phyloP scores from a whole-genome alignment of 768 basidiomycete species.

The Kwoniella newhampshirensis region DNA sequence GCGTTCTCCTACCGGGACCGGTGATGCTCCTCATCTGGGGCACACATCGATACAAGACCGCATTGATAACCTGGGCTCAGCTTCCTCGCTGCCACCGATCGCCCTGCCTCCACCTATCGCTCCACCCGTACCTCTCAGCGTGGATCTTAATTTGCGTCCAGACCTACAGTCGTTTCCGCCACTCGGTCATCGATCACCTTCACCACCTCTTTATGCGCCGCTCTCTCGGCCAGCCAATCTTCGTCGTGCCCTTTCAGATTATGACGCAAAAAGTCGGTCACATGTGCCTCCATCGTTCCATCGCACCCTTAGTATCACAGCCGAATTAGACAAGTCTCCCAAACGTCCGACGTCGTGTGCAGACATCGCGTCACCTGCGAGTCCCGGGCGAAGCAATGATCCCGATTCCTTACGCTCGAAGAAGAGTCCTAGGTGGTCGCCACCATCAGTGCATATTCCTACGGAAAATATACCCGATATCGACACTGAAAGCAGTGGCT shows the following conservation, averaged over 20 bases:
- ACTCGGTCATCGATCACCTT: constrained; percentile 7
- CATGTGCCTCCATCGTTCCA: constrained; percentile 14
- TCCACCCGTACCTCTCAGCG: constrained; percentile 1
- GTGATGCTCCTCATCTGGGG: too few species aligned
- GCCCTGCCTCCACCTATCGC: constrained; percentile 20
- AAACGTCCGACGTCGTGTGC: constrained; percentile 22
- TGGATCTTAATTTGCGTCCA: neutral
- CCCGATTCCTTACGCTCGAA: constrained; percentile 2
- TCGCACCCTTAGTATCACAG: constrained; percentile 24
- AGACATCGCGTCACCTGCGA: constrained; percentile 16
- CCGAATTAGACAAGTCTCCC: constrained; percentile 28
- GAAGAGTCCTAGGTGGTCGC: constrained; percentile 31
- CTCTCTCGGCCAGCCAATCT: constrained; percentile 30
- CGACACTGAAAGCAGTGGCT: neutral
- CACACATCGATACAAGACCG: too few species aligned
- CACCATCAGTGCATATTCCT: constrained; percentile 4
- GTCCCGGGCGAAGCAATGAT: constrained; percentile 8
- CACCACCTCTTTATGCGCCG: constrained; percentile 30
- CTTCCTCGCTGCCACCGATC: constrained; percentile 21
- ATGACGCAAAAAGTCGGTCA: constrained; percentile 24
- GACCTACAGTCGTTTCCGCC: neutral
- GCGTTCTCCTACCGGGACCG: too few species aligned
- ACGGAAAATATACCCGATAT: neutral
- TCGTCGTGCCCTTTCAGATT: constrained; percentile 41
- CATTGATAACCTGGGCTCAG: constrained; percentile 2